Percentiles rank a stretch among this genome's conserved stretches.
These are phyloP conservation scores for Rhynchospora tenuis DNA, from an alignment of 176 grass and related monocot genomes.

Conservation along the genomic window DNA sequence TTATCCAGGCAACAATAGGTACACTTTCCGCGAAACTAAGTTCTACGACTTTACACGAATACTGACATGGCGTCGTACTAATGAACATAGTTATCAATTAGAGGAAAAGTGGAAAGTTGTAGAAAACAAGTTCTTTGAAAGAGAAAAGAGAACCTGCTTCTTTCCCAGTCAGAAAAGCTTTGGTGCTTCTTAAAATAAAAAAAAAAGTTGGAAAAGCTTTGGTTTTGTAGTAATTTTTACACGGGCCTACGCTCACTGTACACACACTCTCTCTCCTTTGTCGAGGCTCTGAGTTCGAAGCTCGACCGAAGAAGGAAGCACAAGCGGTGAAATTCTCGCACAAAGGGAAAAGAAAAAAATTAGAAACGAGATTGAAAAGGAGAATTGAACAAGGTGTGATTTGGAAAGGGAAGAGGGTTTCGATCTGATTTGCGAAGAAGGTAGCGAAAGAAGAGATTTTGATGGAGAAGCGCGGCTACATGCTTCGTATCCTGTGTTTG, in stretches of 20 bases:
- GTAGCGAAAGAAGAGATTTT: background rate
- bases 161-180: slow-evolving; percentile 1
- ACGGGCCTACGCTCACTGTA: no score
- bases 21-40: background rate
- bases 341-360: background rate
- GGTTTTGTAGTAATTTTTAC: background rate
- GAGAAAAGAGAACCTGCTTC: background rate
- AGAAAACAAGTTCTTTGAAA: background rate
- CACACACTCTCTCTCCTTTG: background rate
- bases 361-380: background rate
- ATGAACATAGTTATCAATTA: background rate
- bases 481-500: slow-evolving; percentile 86
- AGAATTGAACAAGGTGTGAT: background rate
- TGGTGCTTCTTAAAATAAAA: no score
- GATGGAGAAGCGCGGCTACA: slow-evolving; percentile 80
- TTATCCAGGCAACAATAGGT: background rate
- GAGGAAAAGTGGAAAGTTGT: background rate
- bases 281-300: background rate
- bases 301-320: background rate
- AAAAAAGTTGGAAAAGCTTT: background rate
- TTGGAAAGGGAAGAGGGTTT: background rate
- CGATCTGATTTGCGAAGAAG: background rate
- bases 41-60: background rate
- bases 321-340: background rate
- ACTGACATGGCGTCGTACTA: background rate